Base-by-base conservation (phyloP, 2,329 filamentous ascomycete species). In the Metarhizium robertsii region DNA sequence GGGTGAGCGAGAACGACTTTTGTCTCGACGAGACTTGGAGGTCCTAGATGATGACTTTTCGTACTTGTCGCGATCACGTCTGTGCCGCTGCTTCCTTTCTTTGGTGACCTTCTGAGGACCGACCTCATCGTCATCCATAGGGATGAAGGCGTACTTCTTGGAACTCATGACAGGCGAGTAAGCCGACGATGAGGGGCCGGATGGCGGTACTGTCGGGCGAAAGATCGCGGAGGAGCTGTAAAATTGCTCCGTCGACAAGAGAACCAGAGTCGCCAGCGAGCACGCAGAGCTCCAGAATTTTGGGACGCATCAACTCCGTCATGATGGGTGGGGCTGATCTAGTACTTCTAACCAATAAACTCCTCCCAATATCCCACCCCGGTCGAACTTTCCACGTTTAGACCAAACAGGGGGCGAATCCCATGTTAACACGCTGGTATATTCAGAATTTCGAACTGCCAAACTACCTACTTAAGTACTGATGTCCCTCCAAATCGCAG, bases 121-220 rank as follows among this genome's bases (percentile, higher is more conserved):
- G n/a, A 83, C 74, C 59, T 83, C 81, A 38, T 79, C 79, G 11
- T 83, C 82, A 57, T 83, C 83, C 84, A 87, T 87, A 7, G 84
- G 79, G 59, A 87, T 70, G 61, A 87, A 80, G 7, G 84, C 82
- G 67, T 87, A 87, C 63, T 79, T 81, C 68, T 86, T 86, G 50
- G 74, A 73, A 58, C 73, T 76, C 76, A 79, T 79, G 52, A 18
- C 59, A 55, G 38, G 13, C 20, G 42, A 20, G 20, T 40, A 30
- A 10, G 6, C 30, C 30, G 11, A 10, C 10, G 16, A 10, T 13
- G n/a, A 6, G 40, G 16, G 32, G 3, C 14, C 32, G n/a, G 25
- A 8, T n/a, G 11, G 6, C 29, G 4, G 14, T 16, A 6, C 4
- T 38, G 38, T 38, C 34, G 14, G 34, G 6, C 50, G 11, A 38